phyloP scores from a whole-genome alignment of 139 green algal genomes.

The Trebouxia sp. region DNA sequence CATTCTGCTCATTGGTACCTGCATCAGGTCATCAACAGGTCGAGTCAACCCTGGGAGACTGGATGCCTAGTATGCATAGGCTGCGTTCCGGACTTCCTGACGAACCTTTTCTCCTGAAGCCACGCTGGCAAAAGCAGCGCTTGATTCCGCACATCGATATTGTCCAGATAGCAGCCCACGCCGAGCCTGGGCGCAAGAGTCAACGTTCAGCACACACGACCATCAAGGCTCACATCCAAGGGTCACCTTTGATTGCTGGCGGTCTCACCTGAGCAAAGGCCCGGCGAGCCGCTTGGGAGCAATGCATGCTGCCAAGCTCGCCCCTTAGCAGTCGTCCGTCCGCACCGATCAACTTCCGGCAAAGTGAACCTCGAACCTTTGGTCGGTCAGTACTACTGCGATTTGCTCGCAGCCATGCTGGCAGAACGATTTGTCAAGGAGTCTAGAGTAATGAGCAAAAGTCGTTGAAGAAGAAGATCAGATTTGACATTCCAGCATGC shows the following conservation, averaged over 20 bases:
- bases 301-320: slow-evolving; percentile 7
- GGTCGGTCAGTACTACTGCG: background rate
- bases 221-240: background rate
- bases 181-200: background rate
- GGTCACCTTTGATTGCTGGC: background rate
- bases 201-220: background rate
- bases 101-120: slow-evolving; percentile 30
- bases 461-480: no score
- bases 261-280: slow-evolving; percentile 1
- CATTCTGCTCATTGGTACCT: slow-evolving; percentile 83
- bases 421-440: background rate
- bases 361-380: slow-evolving; percentile 12
- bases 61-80: background rate
- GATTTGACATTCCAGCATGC: no score
- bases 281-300: slow-evolving; percentile 22
- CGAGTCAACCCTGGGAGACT: background rate
- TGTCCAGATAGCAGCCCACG: background rate
- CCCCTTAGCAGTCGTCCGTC: background rate
- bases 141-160: background rate
- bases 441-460: background rate
- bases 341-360: background rate
- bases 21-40: slow-evolving; percentile 2
- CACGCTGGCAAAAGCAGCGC: slow-evolving; percentile 6
- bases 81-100: background rate
- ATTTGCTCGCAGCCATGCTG: background rate